Base-by-base conservation (phyloP, 2,329 filamentous ascomycete genomes). In the Setomelanomma holmii region DNA sequence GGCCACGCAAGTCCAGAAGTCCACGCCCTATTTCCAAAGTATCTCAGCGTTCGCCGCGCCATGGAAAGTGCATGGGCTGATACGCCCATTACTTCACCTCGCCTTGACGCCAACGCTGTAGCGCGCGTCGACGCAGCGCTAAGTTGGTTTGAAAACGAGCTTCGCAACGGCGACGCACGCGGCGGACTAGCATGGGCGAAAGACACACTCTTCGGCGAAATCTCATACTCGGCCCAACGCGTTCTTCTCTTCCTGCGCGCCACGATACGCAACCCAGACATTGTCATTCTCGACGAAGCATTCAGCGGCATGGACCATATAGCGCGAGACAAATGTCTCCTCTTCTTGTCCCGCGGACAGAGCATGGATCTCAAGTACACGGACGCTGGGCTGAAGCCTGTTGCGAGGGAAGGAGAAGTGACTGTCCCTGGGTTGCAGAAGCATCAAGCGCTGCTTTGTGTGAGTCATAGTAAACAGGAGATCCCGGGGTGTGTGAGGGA, bases 1-100 rank as follows among this genome's bases (percentile, higher is more conserved):
- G 95, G 95, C 10, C 93, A 98, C 72, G 95, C 92, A 0, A 96
- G 91, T 55, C 95, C 95, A 0, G 95, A 98, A 71, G 89, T 98
- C 4, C 93, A 98, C 67, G 88, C 91, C 45, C 92, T 96, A 74
- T 97, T 98, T 77, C 93, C 95, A 0, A 87, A 88, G 42, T 80
- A 84, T 30, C 79, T 96, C 40, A 88, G 87, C 0, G 77, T 96
- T 8, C 84, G 91, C 1, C 82, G 88, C 43, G 84, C 91, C 0
- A 73, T 99, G 0, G 91, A 95, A 69, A 93, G 88, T 43, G 92
- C 93, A 0, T 98, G 91, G 88, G 89, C 92, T 1, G 90, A 96
- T 51, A 96, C 95, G 0, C 96, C 96, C 61, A 81, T 89, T 14
- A 82, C 86, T 1, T 86, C 82, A 55, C 88, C 95, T 0, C 82